Base-by-base conservation (phyloP, 495 filamentous ascomycete species). In the Entonaema liquescens region DNA sequence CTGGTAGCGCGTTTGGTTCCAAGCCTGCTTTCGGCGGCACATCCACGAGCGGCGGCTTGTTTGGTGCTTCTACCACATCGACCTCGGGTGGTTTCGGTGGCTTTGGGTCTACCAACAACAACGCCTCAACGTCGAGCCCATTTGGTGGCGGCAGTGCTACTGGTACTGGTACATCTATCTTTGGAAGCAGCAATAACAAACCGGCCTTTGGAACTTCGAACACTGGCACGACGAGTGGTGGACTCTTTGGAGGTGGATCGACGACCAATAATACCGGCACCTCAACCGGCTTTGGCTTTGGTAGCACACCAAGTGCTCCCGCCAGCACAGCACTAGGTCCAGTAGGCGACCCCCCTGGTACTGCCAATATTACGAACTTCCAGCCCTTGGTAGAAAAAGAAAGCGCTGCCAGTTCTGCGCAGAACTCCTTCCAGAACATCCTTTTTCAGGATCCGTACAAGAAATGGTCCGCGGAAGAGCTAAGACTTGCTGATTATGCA, bases 401-500 rank as follows among this genome's bases (percentile, higher is more conserved):
- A 71, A 74, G 74, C 15, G 83, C 81, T 56, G 79, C 78, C 62
- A 77, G 66, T 23, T 81, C 81, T 5, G 86, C 76, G 33, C 82
- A 84, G 47, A 92, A 91, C 75, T 86, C 91, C 25, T 99, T 89
- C 76, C 95, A 98, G 77, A 97, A 90, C 71, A 91, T 99, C 67
- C 87, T 88, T 13, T 96, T 97, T 71, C 90, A 91, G 85, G 89
- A 89, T 52, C 88, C 93, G 0, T 98, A 97, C 80, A 88, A 87
- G 76, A 94, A 93, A 67, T 97, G 88, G 79, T 97, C 93, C 4
- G 88, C 92, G 36, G 95, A 99, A 77, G 95, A 99, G 79, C 80
- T 99, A 50, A 88, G 95, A 74, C 78, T 97, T 61, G 92, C 87
- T 35, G 95, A 99, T 80, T 99, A 98, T 79, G 87, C 89, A 59